A percentile compares a stretch with the other conserved stretches of the same genome.
phyloP scores from a whole-genome alignment of 2,329 filamentous ascomycete genomes.

The Fusarium sp. region DNA sequence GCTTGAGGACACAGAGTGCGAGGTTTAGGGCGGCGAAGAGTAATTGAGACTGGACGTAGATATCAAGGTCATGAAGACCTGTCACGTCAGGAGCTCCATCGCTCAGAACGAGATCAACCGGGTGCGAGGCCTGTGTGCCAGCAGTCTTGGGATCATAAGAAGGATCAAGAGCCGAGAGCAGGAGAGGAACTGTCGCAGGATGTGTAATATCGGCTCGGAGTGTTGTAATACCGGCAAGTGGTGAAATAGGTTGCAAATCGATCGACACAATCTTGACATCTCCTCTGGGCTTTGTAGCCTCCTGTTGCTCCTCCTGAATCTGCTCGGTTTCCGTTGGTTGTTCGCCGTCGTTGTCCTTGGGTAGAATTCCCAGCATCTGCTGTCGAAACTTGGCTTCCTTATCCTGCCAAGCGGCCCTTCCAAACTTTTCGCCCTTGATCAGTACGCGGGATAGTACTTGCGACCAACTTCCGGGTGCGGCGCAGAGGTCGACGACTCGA shows the following conservation, averaged over 20 bases:
- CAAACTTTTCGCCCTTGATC: conserved; percentile 92
- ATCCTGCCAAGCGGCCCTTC: conserved; percentile 85
- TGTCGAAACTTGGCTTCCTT: conserved; percentile 73
- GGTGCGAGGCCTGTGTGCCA: conserved; percentile 69
- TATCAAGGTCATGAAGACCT: conserved; percentile 94
- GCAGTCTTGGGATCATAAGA: conserved; percentile 59
- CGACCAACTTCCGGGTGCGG: conserved; percentile 95
- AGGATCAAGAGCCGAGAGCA: conserved; percentile 84
- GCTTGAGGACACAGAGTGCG: conserved; percentile 88
- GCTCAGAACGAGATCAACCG: conserved; percentile 91
- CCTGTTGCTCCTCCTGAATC: conserved; percentile 30
- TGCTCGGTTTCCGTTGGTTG: conserved; percentile 22
- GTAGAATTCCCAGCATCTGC: conserved; percentile 64
- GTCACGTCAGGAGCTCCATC: conserved; percentile 97
- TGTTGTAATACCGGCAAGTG: conserved; percentile 89
- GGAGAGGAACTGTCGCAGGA: conserved; percentile 88
- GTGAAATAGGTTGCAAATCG: conserved; percentile 94
- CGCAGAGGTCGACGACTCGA: conserved; percentile 93
- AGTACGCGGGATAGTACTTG: conserved; percentile 93
- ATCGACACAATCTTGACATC: conserved; percentile 95
- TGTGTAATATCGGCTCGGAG: conserved; percentile 97
- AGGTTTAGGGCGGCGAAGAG: conserved; percentile 94
- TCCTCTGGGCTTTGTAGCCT: conserved; percentile 57
- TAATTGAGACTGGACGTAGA: conserved; percentile 95
- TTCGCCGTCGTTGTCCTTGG: conserved; percentile 40